Evolutionary conservation across 306 rosid genomes (phyloP), one percentile per base, ranked within the genome.

Genomic region (Oxytropis ochrocephala): DNA sequence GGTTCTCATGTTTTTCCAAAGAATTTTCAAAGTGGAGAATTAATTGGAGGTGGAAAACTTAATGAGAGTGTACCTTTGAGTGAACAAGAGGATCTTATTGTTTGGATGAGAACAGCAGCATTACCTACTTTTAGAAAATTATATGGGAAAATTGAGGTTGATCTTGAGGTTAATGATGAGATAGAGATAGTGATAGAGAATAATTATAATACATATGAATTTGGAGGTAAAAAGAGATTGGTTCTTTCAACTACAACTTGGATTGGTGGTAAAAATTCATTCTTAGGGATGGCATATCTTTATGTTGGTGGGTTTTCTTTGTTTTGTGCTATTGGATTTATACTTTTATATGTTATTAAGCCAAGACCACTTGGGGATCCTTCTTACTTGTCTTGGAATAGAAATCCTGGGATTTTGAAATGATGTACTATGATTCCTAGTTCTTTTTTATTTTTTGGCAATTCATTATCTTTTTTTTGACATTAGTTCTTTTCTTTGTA

Each of bases 361-460:
- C 98, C 97, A 65, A 93, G 98, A 74, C 90, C 98, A 67, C 91
- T 90, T 64, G 98, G 97, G 41, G 98, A 93, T 76, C 90, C 96
- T 4, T 83, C 97, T 19, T 90, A 85, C 84, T 82, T 88, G 91
- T 86, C 97, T 43, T 90, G 97, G 98, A 93, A 93, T 84, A 85
- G 36, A 79, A 74, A 67, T 69, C 72, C 85, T 21, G 85, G 69
- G 75, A 65, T 3, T 6, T 21, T 82, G 69, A 74, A 67, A 70
- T 61, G 53, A 72, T 71, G 67, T 33, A 44, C 24, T 64, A 52
- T 16, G 14, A 68, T 43, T 57, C 36, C 27, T 51, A 56, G 29
- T 54, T 47, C 49, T 14, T 9, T 19, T 21, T 21, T 69, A 6
- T 11, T 11, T 7, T 0, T 70, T 19, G 18, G 16, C 46, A 39